A percentile compares a stretch with the other conserved stretches of the same genome.
Conservation (phyloP, 2,329 filamentous ascomycete species). For the Colletotrichum orchidophilum region DNA sequence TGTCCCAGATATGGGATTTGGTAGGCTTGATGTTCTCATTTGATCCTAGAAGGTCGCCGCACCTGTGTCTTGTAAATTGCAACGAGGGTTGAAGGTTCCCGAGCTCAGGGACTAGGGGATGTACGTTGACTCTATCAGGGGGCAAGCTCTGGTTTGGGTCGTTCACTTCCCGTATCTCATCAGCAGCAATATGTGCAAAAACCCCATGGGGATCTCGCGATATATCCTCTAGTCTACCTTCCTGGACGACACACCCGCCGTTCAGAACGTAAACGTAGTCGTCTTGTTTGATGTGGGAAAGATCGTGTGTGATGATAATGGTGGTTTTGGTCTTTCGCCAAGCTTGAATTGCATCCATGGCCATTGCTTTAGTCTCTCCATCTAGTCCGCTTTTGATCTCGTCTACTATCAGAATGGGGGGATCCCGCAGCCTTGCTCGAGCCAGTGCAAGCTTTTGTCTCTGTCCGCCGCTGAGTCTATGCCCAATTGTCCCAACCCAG, state of each 20-base stretch:
- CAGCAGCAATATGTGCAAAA: slow-evolving; percentile 55
- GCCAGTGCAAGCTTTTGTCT: slow-evolving; percentile 84
- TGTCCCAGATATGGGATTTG: no score
- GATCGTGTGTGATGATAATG: slow-evolving; percentile 92
- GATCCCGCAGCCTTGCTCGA: slow-evolving; percentile 78
- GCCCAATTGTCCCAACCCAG: slow-evolving; percentile 73
- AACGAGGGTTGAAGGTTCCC: no score
- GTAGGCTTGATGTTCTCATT: no score
- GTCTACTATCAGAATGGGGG: slow-evolving; percentile 85
- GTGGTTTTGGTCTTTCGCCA: slow-evolving; percentile 89
- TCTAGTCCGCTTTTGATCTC: slow-evolving; percentile 91
- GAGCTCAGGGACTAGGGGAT: no score
- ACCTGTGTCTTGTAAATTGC: no score
- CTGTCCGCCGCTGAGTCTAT: slow-evolving; percentile 80
- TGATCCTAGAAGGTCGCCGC: no score
- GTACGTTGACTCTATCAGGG: no score
- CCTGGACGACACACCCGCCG: slow-evolving; percentile 71
- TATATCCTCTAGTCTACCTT: slow-evolving; percentile 71
- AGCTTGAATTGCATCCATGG: slow-evolving; percentile 78
- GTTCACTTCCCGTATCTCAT: no score
- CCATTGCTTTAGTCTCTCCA: slow-evolving; percentile 69
- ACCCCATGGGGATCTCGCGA: slow-evolving; percentile 52
- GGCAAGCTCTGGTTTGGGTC: not conserved
- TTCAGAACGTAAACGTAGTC: slow-evolving; percentile 88
- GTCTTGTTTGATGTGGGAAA: slow-evolving; percentile 74